Evolutionary conservation across 805 yeast species (phyloP).

Genomic region (Kuraishia floccosa): DNA sequence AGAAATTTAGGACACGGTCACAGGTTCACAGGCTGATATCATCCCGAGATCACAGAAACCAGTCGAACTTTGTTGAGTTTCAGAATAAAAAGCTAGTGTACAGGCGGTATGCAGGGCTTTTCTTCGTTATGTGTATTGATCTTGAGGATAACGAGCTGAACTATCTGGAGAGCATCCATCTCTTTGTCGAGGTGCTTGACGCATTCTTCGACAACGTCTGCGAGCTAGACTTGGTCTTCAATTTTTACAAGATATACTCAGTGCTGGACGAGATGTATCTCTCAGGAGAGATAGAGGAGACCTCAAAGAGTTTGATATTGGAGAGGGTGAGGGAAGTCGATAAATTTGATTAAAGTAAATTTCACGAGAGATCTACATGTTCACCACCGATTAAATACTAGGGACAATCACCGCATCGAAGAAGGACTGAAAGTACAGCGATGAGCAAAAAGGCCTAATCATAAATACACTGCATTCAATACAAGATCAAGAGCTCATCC

Average conservation of each 20-base stretch:
- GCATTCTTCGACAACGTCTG: slow-evolving; percentile 83
- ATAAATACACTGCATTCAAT: slow-evolving; percentile 1
- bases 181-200: slow-evolving; percentile 83
- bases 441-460: background rate
- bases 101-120: slow-evolving; percentile 85
- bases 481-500: no score
- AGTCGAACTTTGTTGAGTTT: slow-evolving; percentile 31
- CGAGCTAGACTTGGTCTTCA: slow-evolving; percentile 87
- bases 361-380: background rate
- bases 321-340: slow-evolving; percentile 58
- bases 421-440: slow-evolving; percentile 1
- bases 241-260: slow-evolving; percentile 73
- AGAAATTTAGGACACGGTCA: slow-evolving; percentile 33
- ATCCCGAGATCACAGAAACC: slow-evolving; percentile 74
- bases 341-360: slow-evolving; percentile 30
- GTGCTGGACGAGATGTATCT: slow-evolving; percentile 80
- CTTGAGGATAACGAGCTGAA: slow-evolving; percentile 71
- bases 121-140: slow-evolving; percentile 77
- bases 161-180: slow-evolving; percentile 74
- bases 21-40: slow-evolving; percentile 75
- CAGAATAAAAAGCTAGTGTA: slow-evolving; percentile 64
- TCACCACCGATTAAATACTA: background rate
- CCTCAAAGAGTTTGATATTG: slow-evolving; percentile 58
- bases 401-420: no score
- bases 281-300: slow-evolving; percentile 88